Evolutionary conservation across 2,329 filamentous ascomycete genomes (phyloP).

Genomic region (Colletotrichum destructivum): DNA sequence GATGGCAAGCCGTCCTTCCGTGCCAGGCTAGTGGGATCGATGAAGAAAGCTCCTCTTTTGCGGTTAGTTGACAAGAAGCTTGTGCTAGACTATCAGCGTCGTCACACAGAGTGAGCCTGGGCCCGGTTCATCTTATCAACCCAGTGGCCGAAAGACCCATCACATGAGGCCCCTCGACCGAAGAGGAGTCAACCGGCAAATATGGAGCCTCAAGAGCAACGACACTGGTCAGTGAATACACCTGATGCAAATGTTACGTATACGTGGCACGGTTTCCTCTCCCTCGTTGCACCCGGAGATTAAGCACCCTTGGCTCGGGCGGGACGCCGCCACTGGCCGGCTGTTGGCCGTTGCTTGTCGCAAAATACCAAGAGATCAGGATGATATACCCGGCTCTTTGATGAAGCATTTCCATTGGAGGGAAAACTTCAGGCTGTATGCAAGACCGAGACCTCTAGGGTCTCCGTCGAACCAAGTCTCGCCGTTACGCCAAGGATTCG

Average conservation of each 20-base stretch:
- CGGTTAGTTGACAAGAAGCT: not conserved
- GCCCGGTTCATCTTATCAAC: constrained; percentile 29
- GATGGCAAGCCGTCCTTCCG: not conserved
- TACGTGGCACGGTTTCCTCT: not conserved
- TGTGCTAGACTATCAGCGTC: not conserved
- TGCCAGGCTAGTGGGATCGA: not conserved
- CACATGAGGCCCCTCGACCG: constrained; percentile 2
- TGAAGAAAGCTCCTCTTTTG: not conserved
- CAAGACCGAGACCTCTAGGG: constrained; percentile 3
- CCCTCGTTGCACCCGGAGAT: constrained; percentile 12
- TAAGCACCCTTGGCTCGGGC: not conserved
- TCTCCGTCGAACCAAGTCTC: constrained; percentile 27
- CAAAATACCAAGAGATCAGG: constrained; percentile 15
- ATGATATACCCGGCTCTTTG: not conserved
- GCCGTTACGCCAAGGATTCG: not conserved
- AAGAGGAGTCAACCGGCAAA: not conserved
- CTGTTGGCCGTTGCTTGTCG: constrained; percentile 20
- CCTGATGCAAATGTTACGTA: constrained; percentile 1
- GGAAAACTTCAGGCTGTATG: constrained; percentile 36
- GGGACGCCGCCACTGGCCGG: not conserved
- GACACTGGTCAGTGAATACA: constrained; percentile 5
- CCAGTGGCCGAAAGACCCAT: not conserved
- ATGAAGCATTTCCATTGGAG: constrained; percentile 23
- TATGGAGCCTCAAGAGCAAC: not conserved
- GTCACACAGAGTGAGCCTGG: not conserved